Base-by-base conservation (phyloP, 495 filamentous ascomycete species). In the Sabuloglossum arenarium region DNA sequence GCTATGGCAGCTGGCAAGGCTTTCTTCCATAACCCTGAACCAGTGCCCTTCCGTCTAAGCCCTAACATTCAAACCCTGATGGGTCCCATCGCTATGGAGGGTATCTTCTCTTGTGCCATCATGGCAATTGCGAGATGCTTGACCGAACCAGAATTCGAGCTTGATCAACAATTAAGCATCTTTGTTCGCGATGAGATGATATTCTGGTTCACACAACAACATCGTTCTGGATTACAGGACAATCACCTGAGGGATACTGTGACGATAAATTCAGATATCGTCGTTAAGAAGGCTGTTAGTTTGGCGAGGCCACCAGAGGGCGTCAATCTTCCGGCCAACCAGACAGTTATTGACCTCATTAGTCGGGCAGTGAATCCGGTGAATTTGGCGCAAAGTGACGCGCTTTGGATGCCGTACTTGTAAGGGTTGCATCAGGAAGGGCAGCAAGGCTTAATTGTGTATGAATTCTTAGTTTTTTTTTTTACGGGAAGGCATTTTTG, bases 151-250 rank as follows among this genome's bases (percentile, higher is more conserved):
- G 86, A 73, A 60, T 67, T 82, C 61, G 87, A 95, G 66, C 75
- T 99, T 12, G 93, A 95, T 60, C 86, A 91, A 67, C 86, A 91
- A 59, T 76, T 99, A 23, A 84, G 82, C 56, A 77, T 99, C 60
- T 97, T 95, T 64, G 89, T 99, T 55, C 77, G 90, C 24, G 93
- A 99, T 61, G 93, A 99, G 67, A 93, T 97, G 80, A 88, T 88
- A 63, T 94, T 89, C 69, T 97, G 91, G 91, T 86, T 85, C 61
- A 94, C 86, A 9, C 79, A 78, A 56, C 81, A 84, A 55, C 86
- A 94, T 64, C 79, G 86, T 27, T 68, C 69, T n/a, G 61, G 61
- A 14, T 72, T 86, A 52, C 75, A 74, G 24, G 84, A 89, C 43
- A 74, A 70, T 9, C 80, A 85, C 2, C 71, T 99, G 49, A 77